A percentile compares a stretch with the other conserved stretches of the same genome.
phyloP scores from a whole-genome alignment of 2,329 filamentous ascomycete species.

The Geosmithia putterillii region DNA sequence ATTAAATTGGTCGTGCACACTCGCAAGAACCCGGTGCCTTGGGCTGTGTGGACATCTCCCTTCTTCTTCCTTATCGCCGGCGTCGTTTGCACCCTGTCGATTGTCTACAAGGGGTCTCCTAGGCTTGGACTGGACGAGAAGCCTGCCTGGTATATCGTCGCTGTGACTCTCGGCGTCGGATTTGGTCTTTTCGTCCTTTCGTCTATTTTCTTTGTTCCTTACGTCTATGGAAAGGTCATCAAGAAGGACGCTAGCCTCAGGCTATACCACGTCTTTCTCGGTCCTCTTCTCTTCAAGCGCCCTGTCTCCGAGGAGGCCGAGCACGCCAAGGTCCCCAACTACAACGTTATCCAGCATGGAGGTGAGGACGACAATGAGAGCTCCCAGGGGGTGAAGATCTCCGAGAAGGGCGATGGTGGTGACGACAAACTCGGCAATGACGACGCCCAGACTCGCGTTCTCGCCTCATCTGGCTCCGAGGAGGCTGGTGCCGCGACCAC shows the following conservation, averaged over 20 bases:
- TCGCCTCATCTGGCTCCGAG: conserved; percentile 13
- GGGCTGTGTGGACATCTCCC: conserved; percentile 62
- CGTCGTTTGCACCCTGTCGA: conserved; percentile 62
- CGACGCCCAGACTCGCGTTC: conserved; percentile 14
- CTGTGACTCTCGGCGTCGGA: conserved; percentile 54
- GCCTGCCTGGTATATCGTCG: conserved; percentile 53
- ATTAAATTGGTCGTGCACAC: conserved; percentile 62
- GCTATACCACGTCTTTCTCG: conserved; percentile 49
- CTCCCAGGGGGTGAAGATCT: neutral
- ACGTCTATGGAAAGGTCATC: conserved; percentile 52
- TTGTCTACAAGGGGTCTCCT: conserved; percentile 73
- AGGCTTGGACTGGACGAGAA: conserved; percentile 53
- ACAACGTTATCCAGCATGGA: conserved; percentile 61
- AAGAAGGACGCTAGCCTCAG: conserved; percentile 54
- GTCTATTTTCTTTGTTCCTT: conserved; percentile 63
- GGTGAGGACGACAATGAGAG: conserved; percentile 25
- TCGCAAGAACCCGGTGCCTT: conserved; percentile 57
- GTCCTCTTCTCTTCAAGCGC: conserved; percentile 53
- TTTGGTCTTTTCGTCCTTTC: conserved; percentile 45
- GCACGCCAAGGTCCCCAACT: conserved; percentile 54
- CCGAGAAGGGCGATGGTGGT: conserved; percentile 14
- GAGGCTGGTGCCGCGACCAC: conserved; percentile 26
- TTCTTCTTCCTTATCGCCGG: conserved; percentile 68
- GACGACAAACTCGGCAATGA: conserved; percentile 14
- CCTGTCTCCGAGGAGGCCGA: conserved; percentile 39